phyloP scores from a whole-genome alignment of 192 early-diverging fungal genomes.

The Linnemannia elongata region DNA sequence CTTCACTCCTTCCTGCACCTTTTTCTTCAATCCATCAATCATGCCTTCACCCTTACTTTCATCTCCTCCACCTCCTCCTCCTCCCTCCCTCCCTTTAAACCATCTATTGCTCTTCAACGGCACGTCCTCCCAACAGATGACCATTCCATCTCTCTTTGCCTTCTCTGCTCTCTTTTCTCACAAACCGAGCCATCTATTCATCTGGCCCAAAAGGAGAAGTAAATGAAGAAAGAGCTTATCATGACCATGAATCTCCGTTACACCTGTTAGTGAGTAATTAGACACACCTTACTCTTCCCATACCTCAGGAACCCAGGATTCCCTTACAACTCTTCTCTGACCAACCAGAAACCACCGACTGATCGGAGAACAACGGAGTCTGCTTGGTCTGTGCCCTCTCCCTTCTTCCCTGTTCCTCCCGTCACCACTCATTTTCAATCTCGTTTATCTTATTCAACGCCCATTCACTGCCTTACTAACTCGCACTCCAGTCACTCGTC shows the following conservation, averaged over 20 bases:
- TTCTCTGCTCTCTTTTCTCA: too few relatives aligned
- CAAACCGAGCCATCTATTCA: too few relatives aligned
- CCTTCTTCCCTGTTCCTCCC: background rate
- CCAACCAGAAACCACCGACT: slow-evolving; percentile 1
- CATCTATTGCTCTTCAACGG: too few relatives aligned
- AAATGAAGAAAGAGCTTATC: too few relatives aligned
- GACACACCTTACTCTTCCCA: too few relatives aligned
- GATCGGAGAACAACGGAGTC: slow-evolving; percentile 1
- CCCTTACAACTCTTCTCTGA: background rate
- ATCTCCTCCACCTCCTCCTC: too few relatives aligned
- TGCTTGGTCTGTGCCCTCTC: background rate
- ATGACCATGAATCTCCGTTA: too few relatives aligned
- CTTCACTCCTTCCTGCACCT: background rate
- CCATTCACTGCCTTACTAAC: background rate
- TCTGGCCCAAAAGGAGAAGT: too few relatives aligned
- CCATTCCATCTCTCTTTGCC: too few relatives aligned
- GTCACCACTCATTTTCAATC: background rate
- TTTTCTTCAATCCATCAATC: background rate
- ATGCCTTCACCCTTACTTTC: background rate
- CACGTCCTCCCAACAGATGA: too few relatives aligned
- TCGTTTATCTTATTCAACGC: background rate
- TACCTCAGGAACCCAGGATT: background rate
- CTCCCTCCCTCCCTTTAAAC: too few relatives aligned
- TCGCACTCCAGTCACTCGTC: background rate
- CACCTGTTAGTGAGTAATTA: too few relatives aligned